Evolutionary conservation across 345 rosid genomes (phyloP).

Genomic region (Populus alba): DNA sequence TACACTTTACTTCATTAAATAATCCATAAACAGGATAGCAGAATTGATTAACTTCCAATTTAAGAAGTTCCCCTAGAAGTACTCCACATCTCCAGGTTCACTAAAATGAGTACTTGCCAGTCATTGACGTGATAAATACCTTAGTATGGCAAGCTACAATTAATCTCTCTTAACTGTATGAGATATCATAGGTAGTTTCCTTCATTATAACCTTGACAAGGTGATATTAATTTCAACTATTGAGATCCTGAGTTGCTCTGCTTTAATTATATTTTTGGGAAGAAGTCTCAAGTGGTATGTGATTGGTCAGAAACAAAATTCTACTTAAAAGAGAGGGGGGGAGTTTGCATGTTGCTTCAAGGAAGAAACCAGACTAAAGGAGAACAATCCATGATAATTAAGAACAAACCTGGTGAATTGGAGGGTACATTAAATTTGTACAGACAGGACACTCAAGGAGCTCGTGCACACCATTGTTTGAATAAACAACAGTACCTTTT

Average conservation of each 20-base stretch:
- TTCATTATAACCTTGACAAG: neutral
- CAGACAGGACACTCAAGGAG: constrained; percentile 37
- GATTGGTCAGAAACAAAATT: neutral
- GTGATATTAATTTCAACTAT: neutral
- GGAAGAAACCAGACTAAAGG: neutral
- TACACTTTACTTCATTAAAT: neutral
- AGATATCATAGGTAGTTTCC: neutral
- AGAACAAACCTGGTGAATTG: constrained; percentile 30
- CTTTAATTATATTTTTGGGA: neutral
- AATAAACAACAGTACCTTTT: constrained; percentile 25
- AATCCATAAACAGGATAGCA: neutral
- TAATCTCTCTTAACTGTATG: neutral
- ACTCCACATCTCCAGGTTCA: neutral
- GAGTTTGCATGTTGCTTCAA: neutral
- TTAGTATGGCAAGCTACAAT: neutral
- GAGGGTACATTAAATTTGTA: constrained; percentile 35
- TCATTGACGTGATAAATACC: neutral
- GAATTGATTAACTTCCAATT: neutral
- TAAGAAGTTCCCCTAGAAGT: neutral
- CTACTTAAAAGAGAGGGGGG: neutral
- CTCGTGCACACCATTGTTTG: constrained; percentile 38
- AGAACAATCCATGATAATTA: neutral
- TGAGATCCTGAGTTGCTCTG: neutral
- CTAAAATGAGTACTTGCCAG: neutral
- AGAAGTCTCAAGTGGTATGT: neutral